A percentile compares a stretch with the other conserved stretches of the same genome.
Evolutionary conservation across 495 filamentous ascomycete genomes (phyloP).

Genomic region (Penicillium maclennaniae): DNA sequence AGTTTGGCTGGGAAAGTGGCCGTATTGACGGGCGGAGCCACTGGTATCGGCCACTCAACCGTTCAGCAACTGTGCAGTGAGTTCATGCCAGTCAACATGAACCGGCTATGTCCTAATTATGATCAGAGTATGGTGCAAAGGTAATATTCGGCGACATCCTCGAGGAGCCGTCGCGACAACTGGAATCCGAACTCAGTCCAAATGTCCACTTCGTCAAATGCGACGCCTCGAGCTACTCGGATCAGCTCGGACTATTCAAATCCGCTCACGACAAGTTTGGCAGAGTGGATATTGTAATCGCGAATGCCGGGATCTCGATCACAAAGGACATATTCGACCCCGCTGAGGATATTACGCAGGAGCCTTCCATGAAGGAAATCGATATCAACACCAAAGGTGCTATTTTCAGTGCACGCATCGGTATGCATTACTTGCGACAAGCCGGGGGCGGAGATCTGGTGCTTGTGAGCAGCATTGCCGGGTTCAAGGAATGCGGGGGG

Average conservation of each 20-base stretch:
- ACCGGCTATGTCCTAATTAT: background rate
- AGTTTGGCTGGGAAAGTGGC: constrained; percentile 30
- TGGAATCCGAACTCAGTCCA: constrained; percentile 17
- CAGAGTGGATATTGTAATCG: constrained; percentile 30
- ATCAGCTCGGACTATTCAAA: constrained; percentile 28
- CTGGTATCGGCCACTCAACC: constrained; percentile 33
- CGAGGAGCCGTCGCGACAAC: constrained; percentile 16
- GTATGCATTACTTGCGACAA: constrained; percentile 29
- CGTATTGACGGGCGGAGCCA: constrained; percentile 36
- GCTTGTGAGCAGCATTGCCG: constrained; percentile 30
- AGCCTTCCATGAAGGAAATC: constrained; percentile 28
- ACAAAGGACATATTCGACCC: constrained; percentile 29
- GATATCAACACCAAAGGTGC: constrained; percentile 33
- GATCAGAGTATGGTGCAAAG: constrained; percentile 29
- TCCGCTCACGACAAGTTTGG: constrained; percentile 21
- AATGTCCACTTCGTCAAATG: constrained; percentile 28
- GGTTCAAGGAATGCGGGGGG: constrained; percentile 35
- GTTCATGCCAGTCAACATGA: background rate
- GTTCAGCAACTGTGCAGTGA: constrained; percentile 30
- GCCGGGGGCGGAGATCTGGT: constrained; percentile 31
- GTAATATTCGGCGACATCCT: constrained; percentile 35
- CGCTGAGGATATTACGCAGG: constrained; percentile 20
- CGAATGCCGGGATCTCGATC: constrained; percentile 32
- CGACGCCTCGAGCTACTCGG: constrained; percentile 32
- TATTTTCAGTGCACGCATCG: constrained; percentile 30